Evolutionary conservation across 1,139 yeast species (phyloP).

Genomic region (Taphrina populina): DNA sequence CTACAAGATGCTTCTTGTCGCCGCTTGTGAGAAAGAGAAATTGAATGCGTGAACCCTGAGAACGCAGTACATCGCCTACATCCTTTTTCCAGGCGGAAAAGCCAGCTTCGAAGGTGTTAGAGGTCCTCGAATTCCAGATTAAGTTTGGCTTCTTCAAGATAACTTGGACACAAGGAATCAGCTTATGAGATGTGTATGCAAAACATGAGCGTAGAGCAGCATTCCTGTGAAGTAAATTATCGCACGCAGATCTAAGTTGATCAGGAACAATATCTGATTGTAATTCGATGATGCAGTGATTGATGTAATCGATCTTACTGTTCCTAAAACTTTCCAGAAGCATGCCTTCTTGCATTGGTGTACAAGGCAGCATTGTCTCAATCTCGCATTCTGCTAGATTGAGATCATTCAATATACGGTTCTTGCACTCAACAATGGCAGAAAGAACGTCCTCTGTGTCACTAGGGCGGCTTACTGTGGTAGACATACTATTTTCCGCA

Average conservation of each 20-base stretch:
- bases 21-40: conserved; percentile 3
- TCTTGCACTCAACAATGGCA: not conserved
- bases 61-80: not conserved
- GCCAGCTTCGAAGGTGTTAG: not conserved
- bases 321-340: conserved; percentile 36
- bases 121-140: conserved; percentile 5
- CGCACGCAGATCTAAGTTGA: conserved; percentile 34
- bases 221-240: conserved; percentile 23
- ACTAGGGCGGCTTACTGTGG: too few relatives aligned
- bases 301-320: conserved; percentile 38
- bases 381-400: not conserved
- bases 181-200: conserved; percentile 20
- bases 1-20: conserved; percentile 16
- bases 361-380: conserved; percentile 37
- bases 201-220: conserved; percentile 40
- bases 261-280: conserved; percentile 19
- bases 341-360: conserved; percentile 40
- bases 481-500: not conserved
- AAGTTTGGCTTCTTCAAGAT: conserved; percentile 8
- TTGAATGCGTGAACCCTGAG: conserved; percentile 2
- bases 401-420: conserved; percentile 3
- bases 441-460: not conserved
- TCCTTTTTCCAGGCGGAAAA: not conserved
- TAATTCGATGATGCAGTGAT: conserved; percentile 35
- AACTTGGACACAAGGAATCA: conserved; percentile 38